phyloP scores from a whole-genome alignment of 805 yeast genomes.

The Ascoidea tarda region DNA sequence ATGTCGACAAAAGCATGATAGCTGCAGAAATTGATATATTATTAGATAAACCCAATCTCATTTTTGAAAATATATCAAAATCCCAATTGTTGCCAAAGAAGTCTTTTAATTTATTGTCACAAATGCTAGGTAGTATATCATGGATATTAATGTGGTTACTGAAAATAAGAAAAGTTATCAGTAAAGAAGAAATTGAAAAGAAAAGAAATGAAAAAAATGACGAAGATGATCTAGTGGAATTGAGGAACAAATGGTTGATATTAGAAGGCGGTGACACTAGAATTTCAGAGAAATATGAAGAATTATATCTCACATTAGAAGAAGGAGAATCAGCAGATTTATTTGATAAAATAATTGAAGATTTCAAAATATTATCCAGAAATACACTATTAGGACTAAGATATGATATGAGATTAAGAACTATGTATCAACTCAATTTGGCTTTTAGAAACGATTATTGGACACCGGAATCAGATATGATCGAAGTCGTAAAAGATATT shows the following conservation, averaged over 20 bases:
- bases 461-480: constrained; percentile 36
- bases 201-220: background rate
- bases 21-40: constrained; percentile 17
- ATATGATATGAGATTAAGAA: constrained; percentile 40
- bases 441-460: constrained; percentile 36
- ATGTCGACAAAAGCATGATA: constrained; percentile 10
- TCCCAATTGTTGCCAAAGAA: constrained; percentile 41
- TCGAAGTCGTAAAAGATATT: constrained; percentile 44
- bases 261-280: constrained; percentile 6
- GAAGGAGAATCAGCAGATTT: constrained; percentile 10
- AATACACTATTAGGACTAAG: constrained; percentile 30
- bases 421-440: constrained; percentile 34
- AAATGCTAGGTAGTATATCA: constrained; percentile 36
- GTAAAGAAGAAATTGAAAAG: constrained; percentile 2
- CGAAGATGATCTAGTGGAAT: background rate
- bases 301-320: constrained; percentile 4
- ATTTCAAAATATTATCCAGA: constrained; percentile 14
- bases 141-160: constrained; percentile 56
- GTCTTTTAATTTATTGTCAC: constrained; percentile 34
- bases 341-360: constrained; percentile 15
- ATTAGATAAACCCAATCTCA: constrained; percentile 15
- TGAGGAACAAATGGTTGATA: constrained; percentile 8
- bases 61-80: constrained; percentile 22
- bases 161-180: constrained; percentile 27
- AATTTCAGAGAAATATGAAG: constrained; percentile 3